phyloP scores from a whole-genome alignment of 2,329 filamentous ascomycete species.

The Ascochyta lentis region DNA sequence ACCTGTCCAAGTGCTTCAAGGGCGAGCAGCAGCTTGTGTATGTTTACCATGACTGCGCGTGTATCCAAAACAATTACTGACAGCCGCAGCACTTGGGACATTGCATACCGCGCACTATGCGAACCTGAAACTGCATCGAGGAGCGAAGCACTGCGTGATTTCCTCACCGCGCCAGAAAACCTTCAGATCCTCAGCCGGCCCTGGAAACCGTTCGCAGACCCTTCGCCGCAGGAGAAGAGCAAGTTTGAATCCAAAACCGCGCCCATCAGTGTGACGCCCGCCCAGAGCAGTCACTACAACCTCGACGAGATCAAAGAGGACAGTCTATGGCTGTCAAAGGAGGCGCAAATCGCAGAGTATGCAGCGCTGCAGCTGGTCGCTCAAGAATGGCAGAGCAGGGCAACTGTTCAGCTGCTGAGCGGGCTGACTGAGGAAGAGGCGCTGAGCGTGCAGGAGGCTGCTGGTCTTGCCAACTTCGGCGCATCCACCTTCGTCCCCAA shows the following conservation, averaged over 20 bases:
- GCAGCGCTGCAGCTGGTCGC: constrained; percentile 80
- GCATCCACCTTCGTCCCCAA: constrained; percentile 55
- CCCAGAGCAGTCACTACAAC: constrained; percentile 70
- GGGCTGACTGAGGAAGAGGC: constrained; percentile 80
- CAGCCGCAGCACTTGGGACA: constrained; percentile 66
- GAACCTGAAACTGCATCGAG: constrained; percentile 54
- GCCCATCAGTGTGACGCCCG: constrained; percentile 80
- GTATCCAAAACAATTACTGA: constrained; percentile 18
- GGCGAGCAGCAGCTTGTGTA: constrained; percentile 83
- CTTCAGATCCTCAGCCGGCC: constrained; percentile 72
- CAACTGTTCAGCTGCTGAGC: constrained; percentile 73
- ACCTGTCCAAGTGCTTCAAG: constrained; percentile 82
- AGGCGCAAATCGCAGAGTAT: constrained; percentile 78
- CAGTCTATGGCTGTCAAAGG: constrained; percentile 82
- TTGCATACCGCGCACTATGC: constrained; percentile 62
- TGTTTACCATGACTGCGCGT: constrained; percentile 46
- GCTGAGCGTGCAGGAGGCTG: constrained; percentile 75
- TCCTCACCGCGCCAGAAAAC: constrained; percentile 74
- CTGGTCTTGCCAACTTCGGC: constrained; percentile 68
- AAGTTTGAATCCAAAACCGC: constrained; percentile 85
- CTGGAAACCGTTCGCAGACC: constrained; percentile 69
- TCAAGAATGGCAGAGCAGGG: constrained; percentile 81
- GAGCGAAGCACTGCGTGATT: constrained; percentile 61
- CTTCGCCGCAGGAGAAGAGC: constrained; percentile 69
- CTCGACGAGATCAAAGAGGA: constrained; percentile 84